Evolutionary conservation across 2,329 filamentous ascomycete genomes (phyloP).

Genomic region (Ilyonectria destructans): DNA sequence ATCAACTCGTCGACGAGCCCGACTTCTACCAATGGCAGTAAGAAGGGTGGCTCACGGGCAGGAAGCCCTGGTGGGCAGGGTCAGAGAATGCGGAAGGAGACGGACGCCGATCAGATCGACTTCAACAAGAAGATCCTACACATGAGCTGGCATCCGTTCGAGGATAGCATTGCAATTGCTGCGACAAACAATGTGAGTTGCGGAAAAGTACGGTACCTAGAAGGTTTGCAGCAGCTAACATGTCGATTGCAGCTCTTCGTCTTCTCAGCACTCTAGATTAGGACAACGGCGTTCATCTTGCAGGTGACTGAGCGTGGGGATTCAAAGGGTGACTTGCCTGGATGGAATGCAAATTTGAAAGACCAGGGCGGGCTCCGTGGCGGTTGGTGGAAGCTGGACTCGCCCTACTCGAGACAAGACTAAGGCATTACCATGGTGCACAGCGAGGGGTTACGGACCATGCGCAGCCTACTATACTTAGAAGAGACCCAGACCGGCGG

Average conservation of each 20-base stretch:
- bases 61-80: constrained; percentile 88
- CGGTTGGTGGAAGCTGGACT: constrained; percentile 37
- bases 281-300: constrained; percentile 47
- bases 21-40: constrained; percentile 74
- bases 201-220: background rate
- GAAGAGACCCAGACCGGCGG: constrained; percentile 39
- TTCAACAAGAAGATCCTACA: constrained; percentile 99
- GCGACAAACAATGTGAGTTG: constrained; percentile 97
- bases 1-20: constrained; percentile 89
- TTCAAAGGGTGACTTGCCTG: constrained; percentile 32
- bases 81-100: constrained; percentile 98
- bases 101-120: constrained; percentile 98
- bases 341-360: constrained; percentile 39
- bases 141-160: constrained; percentile 99
- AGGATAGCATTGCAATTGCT: constrained; percentile 99
- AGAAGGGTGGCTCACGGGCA: constrained; percentile 91
- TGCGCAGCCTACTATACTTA: constrained; percentile 46
- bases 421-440: constrained; percentile 40
- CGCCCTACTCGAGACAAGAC: constrained; percentile 40
- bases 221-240: constrained; percentile 45
- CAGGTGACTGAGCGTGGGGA: constrained; percentile 39
- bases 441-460: constrained; percentile 42
- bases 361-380: constrained; percentile 34
- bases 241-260: constrained; percentile 75
- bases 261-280: constrained; percentile 79